phyloP scores from a whole-genome alignment of 345 rosid genomes.

The Euphorbia tirucalli region DNA sequence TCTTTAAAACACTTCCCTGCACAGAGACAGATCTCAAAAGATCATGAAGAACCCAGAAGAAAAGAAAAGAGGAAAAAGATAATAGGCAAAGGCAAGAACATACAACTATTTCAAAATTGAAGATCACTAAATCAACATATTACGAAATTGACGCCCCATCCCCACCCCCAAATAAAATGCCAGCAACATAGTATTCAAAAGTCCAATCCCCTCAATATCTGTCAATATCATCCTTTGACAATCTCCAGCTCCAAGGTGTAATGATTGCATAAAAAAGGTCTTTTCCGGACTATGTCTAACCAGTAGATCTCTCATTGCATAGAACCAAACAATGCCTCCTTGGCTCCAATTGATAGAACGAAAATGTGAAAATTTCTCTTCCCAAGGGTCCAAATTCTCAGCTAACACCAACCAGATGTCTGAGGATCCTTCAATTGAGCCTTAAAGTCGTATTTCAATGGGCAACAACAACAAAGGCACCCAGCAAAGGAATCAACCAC shows the following conservation, averaged over 20 bases:
- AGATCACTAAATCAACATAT: slow-evolving; percentile 1
- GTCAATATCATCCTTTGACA: background rate
- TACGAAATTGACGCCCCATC: background rate
- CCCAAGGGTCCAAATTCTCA: background rate
- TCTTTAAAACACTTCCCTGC: background rate
- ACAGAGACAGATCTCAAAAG: background rate
- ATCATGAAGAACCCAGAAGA: background rate
- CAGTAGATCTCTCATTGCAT: background rate
- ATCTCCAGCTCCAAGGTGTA: background rate
- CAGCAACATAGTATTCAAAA: background rate
- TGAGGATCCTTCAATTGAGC: background rate
- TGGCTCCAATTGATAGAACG: background rate
- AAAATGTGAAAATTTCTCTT: background rate
- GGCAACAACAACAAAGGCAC: background rate
- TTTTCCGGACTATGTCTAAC: background rate
- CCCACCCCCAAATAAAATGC: background rate
- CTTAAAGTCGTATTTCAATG: background rate
- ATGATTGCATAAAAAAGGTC: background rate
- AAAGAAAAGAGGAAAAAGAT: background rate
- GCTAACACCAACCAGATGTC: too few species aligned
- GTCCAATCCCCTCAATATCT: background rate
- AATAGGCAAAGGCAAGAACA: background rate
- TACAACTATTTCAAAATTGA: background rate
- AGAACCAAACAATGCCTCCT: background rate
- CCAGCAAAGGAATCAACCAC: background rate